A percentile compares a stretch with the other conserved stretches of the same genome.
These are phyloP conservation scores for Pichia sorboxylosa DNA, from an alignment of 1,139 yeast genomes.

Conservation along the genomic window DNA sequence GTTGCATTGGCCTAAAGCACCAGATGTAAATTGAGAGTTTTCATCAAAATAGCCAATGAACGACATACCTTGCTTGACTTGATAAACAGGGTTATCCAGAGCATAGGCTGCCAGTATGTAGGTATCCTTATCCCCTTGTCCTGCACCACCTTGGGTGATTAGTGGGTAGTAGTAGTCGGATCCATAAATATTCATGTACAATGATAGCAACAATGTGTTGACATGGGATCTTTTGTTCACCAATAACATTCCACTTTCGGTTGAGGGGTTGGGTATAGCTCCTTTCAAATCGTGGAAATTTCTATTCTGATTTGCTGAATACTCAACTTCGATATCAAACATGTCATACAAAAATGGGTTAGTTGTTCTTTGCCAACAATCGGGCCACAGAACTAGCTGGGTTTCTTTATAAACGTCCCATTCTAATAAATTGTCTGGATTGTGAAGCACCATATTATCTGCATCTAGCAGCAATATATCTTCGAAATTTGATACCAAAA, in stretches of 20 bases:
- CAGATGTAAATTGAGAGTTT: constrained; percentile 30
- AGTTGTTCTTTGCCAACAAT: constrained; percentile 55
- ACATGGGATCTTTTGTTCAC: constrained; percentile 42
- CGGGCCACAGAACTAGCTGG: constrained; percentile 55
- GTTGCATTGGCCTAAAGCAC: constrained; percentile 53
- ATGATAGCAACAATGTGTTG: constrained; percentile 37
- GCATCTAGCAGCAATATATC: constrained; percentile 54
- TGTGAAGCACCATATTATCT: constrained; percentile 49
- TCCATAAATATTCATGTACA: constrained; percentile 52
- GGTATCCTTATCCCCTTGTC: constrained; percentile 65
- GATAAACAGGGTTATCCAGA: constrained; percentile 38
- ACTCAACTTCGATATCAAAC: constrained; percentile 32
- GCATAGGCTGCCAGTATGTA: constrained; percentile 54
- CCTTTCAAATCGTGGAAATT: constrained; percentile 44
- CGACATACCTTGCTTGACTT: constrained; percentile 30
- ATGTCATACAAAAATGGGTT: constrained; percentile 49
- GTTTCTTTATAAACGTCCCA: constrained; percentile 24
- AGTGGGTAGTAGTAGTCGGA: constrained; percentile 49
- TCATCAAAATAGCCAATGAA: constrained; percentile 42
- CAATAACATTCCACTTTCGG: constrained; percentile 54
- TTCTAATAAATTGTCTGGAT: constrained; percentile 40
- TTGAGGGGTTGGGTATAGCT: constrained; percentile 49
- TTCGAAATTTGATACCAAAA: constrained; percentile 47
- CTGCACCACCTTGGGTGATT: constrained; percentile 57
- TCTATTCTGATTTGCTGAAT: constrained; percentile 19